Base-by-base conservation (phyloP, 2,329 filamentous ascomycete species). In the Trichoderma lentiforme region DNA sequence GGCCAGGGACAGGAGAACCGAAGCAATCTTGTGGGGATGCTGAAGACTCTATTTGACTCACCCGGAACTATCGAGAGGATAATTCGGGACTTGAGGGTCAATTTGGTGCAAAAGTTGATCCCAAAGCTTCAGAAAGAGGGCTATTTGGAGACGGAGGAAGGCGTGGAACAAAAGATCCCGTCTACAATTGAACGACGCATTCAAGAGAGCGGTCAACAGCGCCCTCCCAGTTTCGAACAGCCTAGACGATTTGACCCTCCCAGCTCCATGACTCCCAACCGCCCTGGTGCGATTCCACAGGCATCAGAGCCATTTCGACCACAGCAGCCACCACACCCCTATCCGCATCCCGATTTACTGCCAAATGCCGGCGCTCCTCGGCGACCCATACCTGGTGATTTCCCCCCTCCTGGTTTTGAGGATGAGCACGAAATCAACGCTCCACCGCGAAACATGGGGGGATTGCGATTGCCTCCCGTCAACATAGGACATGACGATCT, bases 371-470 rank as follows among this genome's bases (percentile, higher is more conserved):
- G 87, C 34, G 87, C 87, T 18, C 77, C 75, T 8, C 89, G 86
- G 0, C 84, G 73, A 73, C 1, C 94, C 60, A 53, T 62, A 12
- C 47, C 53, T 5, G 90, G 86, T 11, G 93, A 95, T 75, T 94
- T 97, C 75, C 89, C 92, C 0, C 95, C 95, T 0, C 96, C 96
- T 0, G 93, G 89, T 24, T 98, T 98, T 75, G 96, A 98, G 75
- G 95, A 99, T 79, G 94, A 98, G 78, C 91, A 94, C 77, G 93
- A 98, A 74, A 87, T 98, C 73, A 90, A 93, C 73, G 86, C 90
- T 1, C 92, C 90, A 56, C 77, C 78, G 12, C 80, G 75, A 74
- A 78, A 78, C 28, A 79, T 79, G 36, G 83, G 83, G 7, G 86
- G 84, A 30, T 83, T 85, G 15, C 32, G 36, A 3, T 15, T 61